These are phyloP conservation scores for Halteria grandinella DNA, from an alignment of 73 alveolate species.

Conservation along the genomic window DNA sequence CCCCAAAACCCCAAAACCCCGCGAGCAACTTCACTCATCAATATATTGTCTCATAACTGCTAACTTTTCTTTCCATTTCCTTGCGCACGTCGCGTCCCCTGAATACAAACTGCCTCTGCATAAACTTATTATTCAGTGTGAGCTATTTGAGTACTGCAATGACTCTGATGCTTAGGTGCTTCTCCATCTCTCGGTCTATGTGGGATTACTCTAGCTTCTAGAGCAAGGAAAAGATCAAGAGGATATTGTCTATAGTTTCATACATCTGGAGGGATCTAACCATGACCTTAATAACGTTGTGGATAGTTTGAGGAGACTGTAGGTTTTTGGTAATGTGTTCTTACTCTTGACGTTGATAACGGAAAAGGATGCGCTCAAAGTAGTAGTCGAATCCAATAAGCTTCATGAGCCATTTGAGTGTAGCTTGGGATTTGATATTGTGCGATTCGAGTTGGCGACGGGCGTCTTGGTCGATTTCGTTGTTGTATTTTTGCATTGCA, in stretches of 20 bases:
- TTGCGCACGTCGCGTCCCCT: no score
- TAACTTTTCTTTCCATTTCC: no score
- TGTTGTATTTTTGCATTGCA: conserved; percentile 1
- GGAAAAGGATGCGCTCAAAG: conserved; percentile 8
- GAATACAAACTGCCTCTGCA: conserved; percentile 12
- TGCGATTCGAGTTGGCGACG: background rate
- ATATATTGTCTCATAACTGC: no score
- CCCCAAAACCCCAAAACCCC: no score
- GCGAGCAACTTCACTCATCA: no score
- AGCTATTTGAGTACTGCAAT: conserved; percentile 27
- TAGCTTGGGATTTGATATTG: background rate
- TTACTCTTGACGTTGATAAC: conserved; percentile 17
- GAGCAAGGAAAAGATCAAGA: conserved; percentile 1
- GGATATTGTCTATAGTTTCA: conserved; percentile 22
- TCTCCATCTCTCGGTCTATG: no score
- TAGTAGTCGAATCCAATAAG: conserved; percentile 15
- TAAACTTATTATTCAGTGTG: conserved; percentile 11
- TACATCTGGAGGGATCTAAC: conserved; percentile 34
- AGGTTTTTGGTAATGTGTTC: no score
- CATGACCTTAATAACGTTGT: conserved; percentile 5
- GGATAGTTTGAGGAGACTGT: no score
- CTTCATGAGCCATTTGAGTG: conserved; percentile 16
- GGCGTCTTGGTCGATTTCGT: conserved; percentile 8
- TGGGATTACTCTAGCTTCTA: conserved; percentile 12
- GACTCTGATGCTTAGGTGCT: conserved; percentile 6